phyloP scores from a whole-genome alignment of 352 stramenopile species.

The Plasmopara halstedii region DNA sequence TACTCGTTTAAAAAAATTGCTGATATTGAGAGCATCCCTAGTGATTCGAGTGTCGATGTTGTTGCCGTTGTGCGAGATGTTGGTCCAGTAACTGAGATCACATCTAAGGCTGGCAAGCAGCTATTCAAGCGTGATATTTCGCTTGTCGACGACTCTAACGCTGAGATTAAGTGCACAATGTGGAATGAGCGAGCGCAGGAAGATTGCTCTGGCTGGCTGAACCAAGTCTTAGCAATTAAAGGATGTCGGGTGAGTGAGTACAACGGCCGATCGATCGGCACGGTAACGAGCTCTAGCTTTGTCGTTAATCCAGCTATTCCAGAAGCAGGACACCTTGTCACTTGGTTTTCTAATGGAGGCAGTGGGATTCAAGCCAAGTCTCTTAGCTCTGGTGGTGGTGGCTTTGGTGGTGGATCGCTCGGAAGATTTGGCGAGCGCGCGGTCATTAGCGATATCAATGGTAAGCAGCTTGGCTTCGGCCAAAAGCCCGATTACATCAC shows the following conservation, averaged over 20 bases:
- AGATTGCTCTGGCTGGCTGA: slow-evolving; percentile 77
- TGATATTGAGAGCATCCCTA: slow-evolving; percentile 82
- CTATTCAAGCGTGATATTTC: slow-evolving; percentile 95
- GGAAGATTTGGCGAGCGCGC: slow-evolving; percentile 86
- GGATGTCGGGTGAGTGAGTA: slow-evolving; percentile 92
- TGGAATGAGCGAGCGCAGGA: slow-evolving; percentile 91
- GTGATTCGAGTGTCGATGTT: slow-evolving; percentile 90
- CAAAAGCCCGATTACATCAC: slow-evolving; percentile 97
- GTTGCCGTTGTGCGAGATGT: slow-evolving; percentile 94
- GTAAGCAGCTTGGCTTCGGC: slow-evolving; percentile 89
- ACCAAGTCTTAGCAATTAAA: slow-evolving; percentile 95
- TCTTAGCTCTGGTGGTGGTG: slow-evolving; percentile 55
- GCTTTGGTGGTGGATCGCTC: slow-evolving; percentile 67
- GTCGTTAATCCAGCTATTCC: slow-evolving; percentile 81
- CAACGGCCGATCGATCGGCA: slow-evolving; percentile 88
- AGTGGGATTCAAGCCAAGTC: slow-evolving; percentile 68
- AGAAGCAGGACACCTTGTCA: slow-evolving; percentile 76
- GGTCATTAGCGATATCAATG: slow-evolving; percentile 91
- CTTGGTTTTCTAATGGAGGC: slow-evolving; percentile 78
- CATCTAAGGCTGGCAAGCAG: slow-evolving; percentile 92
- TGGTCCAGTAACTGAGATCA: slow-evolving; percentile 87
- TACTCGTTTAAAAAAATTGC: slow-evolving; percentile 94
- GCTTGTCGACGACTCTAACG: slow-evolving; percentile 93
- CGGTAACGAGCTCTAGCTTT: slow-evolving; percentile 72
- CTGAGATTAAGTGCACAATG: slow-evolving; percentile 95